Evolutionary conservation across 2,329 filamentous ascomycete species (phyloP), one percentile per base, ranked within the genome.

Genomic region (Lecanicillium sp.): DNA sequence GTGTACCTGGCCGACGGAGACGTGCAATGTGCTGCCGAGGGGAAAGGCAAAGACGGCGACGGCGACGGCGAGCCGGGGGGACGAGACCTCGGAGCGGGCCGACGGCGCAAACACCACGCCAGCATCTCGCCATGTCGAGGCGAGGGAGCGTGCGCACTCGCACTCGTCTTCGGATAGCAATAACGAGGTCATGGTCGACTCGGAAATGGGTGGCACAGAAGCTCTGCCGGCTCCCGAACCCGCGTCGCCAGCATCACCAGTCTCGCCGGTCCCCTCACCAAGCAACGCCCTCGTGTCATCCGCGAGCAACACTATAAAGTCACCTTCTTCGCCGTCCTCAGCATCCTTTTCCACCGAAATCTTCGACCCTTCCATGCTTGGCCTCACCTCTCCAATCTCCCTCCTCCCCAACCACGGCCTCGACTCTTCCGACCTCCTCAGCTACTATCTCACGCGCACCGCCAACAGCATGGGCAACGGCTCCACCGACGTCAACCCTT

Each of bases 381-480:
- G 49, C 14, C 55, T 64, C 15, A 46, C 56, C 0, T 55, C 59
- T 52, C 57, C 62, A 8, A 57, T 65, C 49, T 51, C 59, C 4
- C 55, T 66, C 47, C 45, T 48, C 17, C 45, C 45, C 17, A 36
- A 41, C 17, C 45, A 48, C 14, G 38, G 45, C 15, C 45, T 26
- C 45, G 45, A 48, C 3, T 49, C 47, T 3, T 38, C 33, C 60
- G 70, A 72, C 39, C 61, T 74, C 5, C 61, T 74, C 9, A 67
- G 66, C 47, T 71, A 73, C 55, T 74, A 74, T 51, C 52, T 73
- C 5, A 56, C 61, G 2, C 68, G 67, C 2, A 74, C 70, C 0
- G 66, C 69, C 14, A 66, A 67, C 36, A 71, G 68, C 43, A 73
- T 74, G 70, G 70, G 67, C 26, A 74, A 74, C 46, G 70, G 69